These are phyloP conservation scores for Vaccinium myrtillus DNA, from an alignment of 148 eudicot species.

Conservation along the genomic window DNA sequence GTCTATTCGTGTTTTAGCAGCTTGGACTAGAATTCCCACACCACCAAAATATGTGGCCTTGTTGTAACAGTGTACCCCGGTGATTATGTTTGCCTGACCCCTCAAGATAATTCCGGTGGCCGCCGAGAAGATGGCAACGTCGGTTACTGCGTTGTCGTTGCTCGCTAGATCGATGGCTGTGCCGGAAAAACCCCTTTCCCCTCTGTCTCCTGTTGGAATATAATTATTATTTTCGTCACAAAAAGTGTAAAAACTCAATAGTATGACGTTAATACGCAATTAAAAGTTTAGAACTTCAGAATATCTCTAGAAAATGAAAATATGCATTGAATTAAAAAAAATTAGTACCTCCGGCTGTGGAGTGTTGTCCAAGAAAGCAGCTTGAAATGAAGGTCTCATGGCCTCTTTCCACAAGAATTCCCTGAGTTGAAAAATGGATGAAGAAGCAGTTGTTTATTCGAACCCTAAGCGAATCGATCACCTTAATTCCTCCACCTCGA, in stretches of 20 bases:
- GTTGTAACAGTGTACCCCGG: constrained; percentile 51
- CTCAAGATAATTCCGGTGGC: constrained; percentile 29
- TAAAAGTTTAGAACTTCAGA: no score
- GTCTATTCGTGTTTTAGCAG: constrained; percentile 33
- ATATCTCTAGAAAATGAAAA: no score
- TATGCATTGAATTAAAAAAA: no score
- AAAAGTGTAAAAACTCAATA: no score
- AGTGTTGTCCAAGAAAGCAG: constrained; percentile 38
- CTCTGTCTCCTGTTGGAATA: constrained; percentile 16
- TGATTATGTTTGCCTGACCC: constrained; percentile 39
- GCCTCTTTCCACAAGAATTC: constrained; percentile 35
- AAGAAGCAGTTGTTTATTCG: constrained; percentile 38
- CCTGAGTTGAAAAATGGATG: constrained; percentile 38
- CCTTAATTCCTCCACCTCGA: constrained; percentile 34
- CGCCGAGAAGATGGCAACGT: constrained; percentile 44
- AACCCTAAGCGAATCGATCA: constrained; percentile 33
- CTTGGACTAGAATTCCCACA: constrained; percentile 35
- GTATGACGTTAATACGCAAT: no score
- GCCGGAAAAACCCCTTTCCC: constrained; percentile 30
- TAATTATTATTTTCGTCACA: no score
- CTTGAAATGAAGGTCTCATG: constrained; percentile 44
- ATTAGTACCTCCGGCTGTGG: constrained; percentile 25
- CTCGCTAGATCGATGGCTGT: constrained; percentile 44
- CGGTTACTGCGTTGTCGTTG: constrained; percentile 41
- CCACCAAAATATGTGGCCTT: constrained; percentile 48